Base-by-base conservation (phyloP, 176 grass and related monocot genomes). In the Bolboschoenus planiculmis region DNA sequence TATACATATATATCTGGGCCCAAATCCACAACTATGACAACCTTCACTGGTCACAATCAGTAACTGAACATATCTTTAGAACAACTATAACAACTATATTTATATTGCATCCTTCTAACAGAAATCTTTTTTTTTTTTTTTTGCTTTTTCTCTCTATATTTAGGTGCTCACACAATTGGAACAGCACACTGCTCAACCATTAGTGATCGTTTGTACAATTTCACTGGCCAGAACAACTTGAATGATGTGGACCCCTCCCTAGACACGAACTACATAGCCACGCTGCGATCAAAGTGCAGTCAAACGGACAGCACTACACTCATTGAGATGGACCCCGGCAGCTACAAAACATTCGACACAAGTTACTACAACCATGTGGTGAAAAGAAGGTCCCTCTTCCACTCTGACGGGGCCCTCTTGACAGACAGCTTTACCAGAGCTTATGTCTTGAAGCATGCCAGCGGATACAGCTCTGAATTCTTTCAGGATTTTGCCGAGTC, bases 301-400 rank as follows among this genome's bases (percentile, higher is more conserved):
- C 20, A 15, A 4, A 56, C 84, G 3, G 93, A 93, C 60, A 35
- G 2, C 1, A n/a, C 26, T 23, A 84, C 58, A 75, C 10, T 92
- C 0, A 43, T 91, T 2, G 93, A 96, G 85, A 96, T 96, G 93
- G 93, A 93, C 71, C 90, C 93, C 0, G 88, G 88, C 1, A 93
- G 90, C 85, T 91, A 86, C 88, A 91, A 21, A 75, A 93, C 87
- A 31, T 97, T 93, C 56, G 93, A 97, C 87, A 81, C 80, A 1
- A 77, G 82, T 71, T 97, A 97, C 87, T 97, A 93, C 79, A 74
- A 88, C 5, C 68, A 89, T 2, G 81, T 97, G 10, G 56, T 78
- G 31, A 85, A 86, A 83, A 55, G 76, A 2, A 79, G 81, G 65
- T 89, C 87, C 0, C 75, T 93, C 34, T 97, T 97, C 87, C 87